Evolutionary conservation across 495 filamentous ascomycete genomes (phyloP).

Genomic region (Chaetomium tenue): DNA sequence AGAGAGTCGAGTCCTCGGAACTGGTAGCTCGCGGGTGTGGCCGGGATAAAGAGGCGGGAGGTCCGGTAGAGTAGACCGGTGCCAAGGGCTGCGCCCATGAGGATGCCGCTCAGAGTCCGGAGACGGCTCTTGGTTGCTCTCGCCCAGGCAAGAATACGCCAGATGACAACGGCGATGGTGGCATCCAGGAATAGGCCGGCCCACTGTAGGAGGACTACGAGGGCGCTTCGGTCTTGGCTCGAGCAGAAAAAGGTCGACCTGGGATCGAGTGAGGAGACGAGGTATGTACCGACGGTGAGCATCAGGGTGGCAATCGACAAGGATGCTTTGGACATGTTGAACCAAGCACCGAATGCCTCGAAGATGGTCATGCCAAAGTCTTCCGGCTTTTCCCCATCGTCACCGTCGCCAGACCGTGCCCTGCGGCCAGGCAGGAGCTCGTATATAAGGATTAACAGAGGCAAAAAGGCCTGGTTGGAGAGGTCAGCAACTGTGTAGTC

Average conservation of each 20-base stretch:
- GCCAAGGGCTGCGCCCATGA: slow-evolving; percentile 32
- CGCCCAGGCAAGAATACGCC: slow-evolving; percentile 50
- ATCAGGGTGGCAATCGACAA: slow-evolving; percentile 32
- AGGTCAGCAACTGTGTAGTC: neutral
- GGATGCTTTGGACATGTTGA: slow-evolving; percentile 33
- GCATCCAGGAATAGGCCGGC: slow-evolving; percentile 44
- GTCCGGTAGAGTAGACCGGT: slow-evolving; percentile 24
- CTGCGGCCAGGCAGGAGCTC: slow-evolving; percentile 41
- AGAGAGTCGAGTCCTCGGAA: slow-evolving; percentile 34
- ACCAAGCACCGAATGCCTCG: slow-evolving; percentile 41
- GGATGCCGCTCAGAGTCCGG: slow-evolving; percentile 39
- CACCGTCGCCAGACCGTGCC: slow-evolving; percentile 9
- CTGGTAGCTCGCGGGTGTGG: slow-evolving; percentile 23
- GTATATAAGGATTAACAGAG: slow-evolving; percentile 39
- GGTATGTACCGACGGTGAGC: slow-evolving; percentile 37
- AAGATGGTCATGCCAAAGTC: slow-evolving; percentile 40
- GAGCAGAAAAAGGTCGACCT: slow-evolving; percentile 49
- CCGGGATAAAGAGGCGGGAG: slow-evolving; percentile 14
- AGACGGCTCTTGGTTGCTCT: slow-evolving; percentile 45
- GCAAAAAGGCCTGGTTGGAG: slow-evolving; percentile 40
- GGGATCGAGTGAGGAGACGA: slow-evolving; percentile 25
- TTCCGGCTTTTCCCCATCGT: slow-evolving; percentile 29
- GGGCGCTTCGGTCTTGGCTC: slow-evolving; percentile 30
- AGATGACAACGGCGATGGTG: slow-evolving; percentile 39
- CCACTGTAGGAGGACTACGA: slow-evolving; percentile 39